These are phyloP conservation scores for Colletotrichum sp. DNA, from an alignment of 2,329 filamentous ascomycete genomes.

Conservation along the genomic window DNA sequence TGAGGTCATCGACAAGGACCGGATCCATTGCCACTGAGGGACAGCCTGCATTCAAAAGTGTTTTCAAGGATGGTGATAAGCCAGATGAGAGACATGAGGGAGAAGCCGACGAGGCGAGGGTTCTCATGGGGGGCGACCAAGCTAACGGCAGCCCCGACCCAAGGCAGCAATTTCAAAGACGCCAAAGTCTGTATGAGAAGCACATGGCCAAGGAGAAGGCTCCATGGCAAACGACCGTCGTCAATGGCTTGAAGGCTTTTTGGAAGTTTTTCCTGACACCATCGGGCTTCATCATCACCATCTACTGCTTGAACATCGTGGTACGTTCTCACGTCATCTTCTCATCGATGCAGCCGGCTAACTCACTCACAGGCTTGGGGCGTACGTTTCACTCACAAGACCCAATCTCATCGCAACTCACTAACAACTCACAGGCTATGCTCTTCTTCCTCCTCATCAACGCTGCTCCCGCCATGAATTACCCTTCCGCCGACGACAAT, in stretches of 20 bases:
- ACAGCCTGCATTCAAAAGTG: neutral
- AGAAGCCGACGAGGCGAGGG: neutral
- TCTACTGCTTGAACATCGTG: conserved; percentile 33
- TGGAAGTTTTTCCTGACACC: conserved; percentile 33
- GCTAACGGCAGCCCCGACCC: neutral
- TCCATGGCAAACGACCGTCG: conserved; percentile 27
- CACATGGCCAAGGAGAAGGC: conserved; percentile 26
- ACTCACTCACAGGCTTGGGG: conserved; percentile 25
- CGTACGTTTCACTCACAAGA: conserved; percentile 21
- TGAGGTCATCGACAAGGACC: conserved; percentile 21
- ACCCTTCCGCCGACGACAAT: conserved; percentile 21
- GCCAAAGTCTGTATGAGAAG: conserved; percentile 24
- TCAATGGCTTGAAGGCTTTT: conserved; percentile 29
- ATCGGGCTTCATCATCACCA: conserved; percentile 31
- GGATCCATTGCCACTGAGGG: conserved; percentile 12
- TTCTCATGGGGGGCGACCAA: neutral
- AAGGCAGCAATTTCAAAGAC: conserved; percentile 13
- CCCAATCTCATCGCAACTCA: neutral
- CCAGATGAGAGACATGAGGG: neutral
- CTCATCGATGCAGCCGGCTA: neutral
- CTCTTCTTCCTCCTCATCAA: conserved; percentile 33
- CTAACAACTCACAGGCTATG: conserved; percentile 26
- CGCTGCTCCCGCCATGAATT: conserved; percentile 25
- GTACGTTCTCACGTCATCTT: conserved; percentile 13
- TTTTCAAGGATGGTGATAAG: neutral